Evolutionary conservation across 2,329 filamentous ascomycete species (phyloP).

Genomic region (Fusarium anguioides): DNA sequence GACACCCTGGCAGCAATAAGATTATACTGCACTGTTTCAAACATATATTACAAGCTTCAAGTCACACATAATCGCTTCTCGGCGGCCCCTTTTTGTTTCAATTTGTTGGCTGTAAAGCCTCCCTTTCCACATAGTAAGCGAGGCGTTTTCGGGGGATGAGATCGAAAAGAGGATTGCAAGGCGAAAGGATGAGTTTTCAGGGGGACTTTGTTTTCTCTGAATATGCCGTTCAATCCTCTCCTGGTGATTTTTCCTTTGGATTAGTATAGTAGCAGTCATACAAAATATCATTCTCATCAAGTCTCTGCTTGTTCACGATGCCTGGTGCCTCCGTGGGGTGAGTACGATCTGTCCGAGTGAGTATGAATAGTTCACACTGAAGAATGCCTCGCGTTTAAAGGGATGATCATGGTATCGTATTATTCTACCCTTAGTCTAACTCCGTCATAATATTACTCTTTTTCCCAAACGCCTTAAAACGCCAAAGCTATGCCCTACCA

Average conservation of each 20-base stretch:
- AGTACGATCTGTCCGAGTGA: too few species aligned
- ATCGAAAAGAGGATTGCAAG: slow-evolving; percentile 37
- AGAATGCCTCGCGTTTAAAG: too few species aligned
- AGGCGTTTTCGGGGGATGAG: slow-evolving; percentile 48
- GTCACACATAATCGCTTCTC: slow-evolving; percentile 12
- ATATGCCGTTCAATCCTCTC: slow-evolving; percentile 18
- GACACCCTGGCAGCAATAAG: slow-evolving; percentile 68
- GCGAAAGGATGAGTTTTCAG: slow-evolving; percentile 12
- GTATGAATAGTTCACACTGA: too few species aligned
- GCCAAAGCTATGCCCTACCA: slow-evolving; percentile 42
- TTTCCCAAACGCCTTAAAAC: slow-evolving; percentile 31
- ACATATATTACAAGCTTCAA: slow-evolving; percentile 3
- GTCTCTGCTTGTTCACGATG: background rate
- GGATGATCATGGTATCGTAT: slow-evolving; percentile 19
- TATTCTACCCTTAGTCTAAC: slow-evolving; percentile 3
- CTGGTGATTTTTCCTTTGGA: slow-evolving; percentile 37
- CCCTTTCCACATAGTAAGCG: slow-evolving; percentile 48
- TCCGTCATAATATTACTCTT: slow-evolving; percentile 1
- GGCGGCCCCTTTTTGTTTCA: slow-evolving; percentile 21
- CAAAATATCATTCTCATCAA: slow-evolving; percentile 33
- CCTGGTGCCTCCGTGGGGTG: too few species aligned
- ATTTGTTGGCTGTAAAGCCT: slow-evolving; percentile 39
- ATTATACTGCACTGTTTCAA: background rate
- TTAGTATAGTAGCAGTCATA: slow-evolving; percentile 42
- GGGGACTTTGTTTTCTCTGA: background rate